Evolutionary conservation across 2,329 filamentous ascomycete genomes (phyloP).

Genomic region (Penicillium sp.): DNA sequence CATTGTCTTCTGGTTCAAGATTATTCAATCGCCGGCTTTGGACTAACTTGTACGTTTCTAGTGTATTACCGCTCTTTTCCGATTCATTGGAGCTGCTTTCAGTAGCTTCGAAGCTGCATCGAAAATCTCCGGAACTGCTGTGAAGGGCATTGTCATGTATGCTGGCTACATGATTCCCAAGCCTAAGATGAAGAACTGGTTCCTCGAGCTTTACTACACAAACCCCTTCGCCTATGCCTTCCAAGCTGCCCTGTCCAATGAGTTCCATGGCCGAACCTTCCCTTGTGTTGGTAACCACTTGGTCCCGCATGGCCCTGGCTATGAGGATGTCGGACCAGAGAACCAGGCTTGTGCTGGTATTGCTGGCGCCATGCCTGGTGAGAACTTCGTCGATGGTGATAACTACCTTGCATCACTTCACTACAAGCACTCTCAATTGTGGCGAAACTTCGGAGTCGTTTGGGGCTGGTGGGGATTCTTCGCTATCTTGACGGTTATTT

Average conservation of each 20-base stretch:
- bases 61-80: slow-evolving; percentile 56
- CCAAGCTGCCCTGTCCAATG: slow-evolving; percentile 31
- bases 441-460: slow-evolving; percentile 60
- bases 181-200: slow-evolving; percentile 51
- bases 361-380: slow-evolving; percentile 52
- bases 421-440: slow-evolving; percentile 52
- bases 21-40: slow-evolving; percentile 25
- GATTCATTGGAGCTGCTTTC: slow-evolving; percentile 54
- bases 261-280: slow-evolving; percentile 31
- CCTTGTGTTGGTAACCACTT: slow-evolving; percentile 33
- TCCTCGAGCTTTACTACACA: slow-evolving; percentile 40
- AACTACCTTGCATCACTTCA: slow-evolving; percentile 56
- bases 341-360: slow-evolving; percentile 55
- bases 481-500: slow-evolving; percentile 56
- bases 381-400: slow-evolving; percentile 53
- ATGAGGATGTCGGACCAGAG: slow-evolving; percentile 17
- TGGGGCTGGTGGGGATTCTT: slow-evolving; percentile 63
- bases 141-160: slow-evolving; percentile 35
- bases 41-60: background rate
- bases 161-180: slow-evolving; percentile 44
- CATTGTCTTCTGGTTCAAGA: background rate
- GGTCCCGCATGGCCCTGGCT: slow-evolving; percentile 29
- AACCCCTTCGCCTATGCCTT: slow-evolving; percentile 36
- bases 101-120: slow-evolving; percentile 56
- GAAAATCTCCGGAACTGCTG: slow-evolving; percentile 44